Evolutionary conservation across 169 alveolate species (phyloP).

Genomic region (Plasmodium reichenowi): DNA sequence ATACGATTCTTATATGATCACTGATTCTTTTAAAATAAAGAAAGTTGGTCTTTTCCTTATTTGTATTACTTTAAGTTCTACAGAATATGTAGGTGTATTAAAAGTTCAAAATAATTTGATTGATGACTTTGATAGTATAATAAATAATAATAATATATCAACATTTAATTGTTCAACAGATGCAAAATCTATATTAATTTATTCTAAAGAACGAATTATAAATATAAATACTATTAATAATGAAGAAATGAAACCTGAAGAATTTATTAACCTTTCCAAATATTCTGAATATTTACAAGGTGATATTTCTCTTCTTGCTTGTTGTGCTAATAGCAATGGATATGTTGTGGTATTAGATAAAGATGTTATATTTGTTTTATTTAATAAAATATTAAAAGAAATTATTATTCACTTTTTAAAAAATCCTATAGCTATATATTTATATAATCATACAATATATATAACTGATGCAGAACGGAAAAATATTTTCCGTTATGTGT

Average conservation of each 20-base stretch:
- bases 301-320: slow-evolving; percentile 14
- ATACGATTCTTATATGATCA: slow-evolving; percentile 12
- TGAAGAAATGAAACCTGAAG: background rate
- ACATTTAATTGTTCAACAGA: slow-evolving; percentile 23
- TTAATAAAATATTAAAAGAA: background rate
- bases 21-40: slow-evolving; percentile 10
- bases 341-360: slow-evolving; percentile 15
- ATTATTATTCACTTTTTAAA: slow-evolving; percentile 21
- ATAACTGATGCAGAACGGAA: slow-evolving; percentile 56
- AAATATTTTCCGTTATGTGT: slow-evolving; percentile 22
- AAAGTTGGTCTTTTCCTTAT: slow-evolving; percentile 30
- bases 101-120: slow-evolving; percentile 47
- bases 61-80: background rate
- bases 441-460: slow-evolving; percentile 25
- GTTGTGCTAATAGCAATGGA: background rate
- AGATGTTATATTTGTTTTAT: background rate
- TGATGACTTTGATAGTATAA: slow-evolving; percentile 10
- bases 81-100: slow-evolving; percentile 5
- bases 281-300: background rate
- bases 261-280: too few relatives aligned
- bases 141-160: slow-evolving; percentile 10
- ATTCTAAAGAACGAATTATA: background rate
- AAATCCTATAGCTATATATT: slow-evolving; percentile 51
- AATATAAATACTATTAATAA: background rate
- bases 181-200: slow-evolving; percentile 1